phyloP scores from a whole-genome alignment of 192 early-diverging fungal species.

The Coemansia sp. region DNA sequence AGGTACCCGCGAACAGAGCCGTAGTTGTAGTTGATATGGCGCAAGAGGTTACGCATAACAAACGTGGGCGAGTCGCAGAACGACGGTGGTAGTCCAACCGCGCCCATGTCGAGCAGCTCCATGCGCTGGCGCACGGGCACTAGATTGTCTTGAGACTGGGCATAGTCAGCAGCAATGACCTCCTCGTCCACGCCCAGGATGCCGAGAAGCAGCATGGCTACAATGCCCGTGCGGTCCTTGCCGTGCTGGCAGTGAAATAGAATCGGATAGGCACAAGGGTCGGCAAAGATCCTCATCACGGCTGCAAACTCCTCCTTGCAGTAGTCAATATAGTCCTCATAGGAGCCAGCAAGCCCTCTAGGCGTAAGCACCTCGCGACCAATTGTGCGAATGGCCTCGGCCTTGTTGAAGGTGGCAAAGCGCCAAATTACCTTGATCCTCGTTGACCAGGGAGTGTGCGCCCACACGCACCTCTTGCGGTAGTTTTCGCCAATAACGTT shows the following conservation, averaged over 20 bases:
- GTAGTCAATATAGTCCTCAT: conserved; percentile 50
- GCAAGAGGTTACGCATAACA: conserved; percentile 46
- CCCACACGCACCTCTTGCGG: conserved; percentile 52
- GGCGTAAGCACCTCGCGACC: conserved; percentile 48
- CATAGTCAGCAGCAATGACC: conserved; percentile 60
- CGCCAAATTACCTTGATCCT: conserved; percentile 49
- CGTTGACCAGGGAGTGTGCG: conserved; percentile 47
- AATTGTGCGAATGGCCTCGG: conserved; percentile 52
- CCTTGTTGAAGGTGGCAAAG: conserved; percentile 52
- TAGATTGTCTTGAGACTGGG: conserved; percentile 49
- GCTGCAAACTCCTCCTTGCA: conserved; percentile 55
- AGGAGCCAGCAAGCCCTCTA: conserved; percentile 53
- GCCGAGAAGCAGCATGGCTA: conserved; percentile 56
- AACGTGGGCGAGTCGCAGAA: conserved; percentile 55
- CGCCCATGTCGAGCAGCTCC: conserved; percentile 54
- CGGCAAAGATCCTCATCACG: conserved; percentile 55
- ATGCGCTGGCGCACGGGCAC: conserved; percentile 45
- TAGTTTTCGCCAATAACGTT: conserved; percentile 54
- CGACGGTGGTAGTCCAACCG: conserved; percentile 51
- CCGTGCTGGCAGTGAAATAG: conserved; percentile 68
- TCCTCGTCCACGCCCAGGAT: conserved; percentile 57
- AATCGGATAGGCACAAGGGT: conserved; percentile 57
- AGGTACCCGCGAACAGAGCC: conserved; percentile 44
- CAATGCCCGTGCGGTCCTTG: conserved; percentile 67
- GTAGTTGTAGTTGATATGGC: conserved; percentile 37